These are phyloP conservation scores for Melanopsichium pennsylvanicum DNA, from an alignment of 1,284 basidiomycete genomes.

Conservation along the genomic window DNA sequence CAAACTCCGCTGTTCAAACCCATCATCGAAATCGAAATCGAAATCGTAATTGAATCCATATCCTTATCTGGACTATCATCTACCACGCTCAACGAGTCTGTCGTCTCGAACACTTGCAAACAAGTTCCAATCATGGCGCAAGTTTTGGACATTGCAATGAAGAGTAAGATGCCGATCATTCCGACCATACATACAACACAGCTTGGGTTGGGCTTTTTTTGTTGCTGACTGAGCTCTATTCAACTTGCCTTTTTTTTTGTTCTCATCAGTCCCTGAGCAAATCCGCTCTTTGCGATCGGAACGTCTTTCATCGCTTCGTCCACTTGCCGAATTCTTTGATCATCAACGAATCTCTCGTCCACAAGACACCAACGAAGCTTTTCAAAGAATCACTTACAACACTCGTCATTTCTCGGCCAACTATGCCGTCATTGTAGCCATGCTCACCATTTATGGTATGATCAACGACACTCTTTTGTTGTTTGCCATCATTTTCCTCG, in stretches of 20 bases:
- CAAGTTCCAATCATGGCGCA: slow-evolving; percentile 51
- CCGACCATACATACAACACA: no score
- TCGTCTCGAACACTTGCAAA: no score
- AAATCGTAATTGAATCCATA: no score
- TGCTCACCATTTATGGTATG: slow-evolving; percentile 89
- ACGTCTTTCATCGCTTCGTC: slow-evolving; percentile 80
- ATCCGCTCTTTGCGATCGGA: slow-evolving; percentile 72
- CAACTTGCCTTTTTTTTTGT: neutral
- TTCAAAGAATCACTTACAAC: slow-evolving; percentile 85
- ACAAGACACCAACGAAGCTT: slow-evolving; percentile 72
- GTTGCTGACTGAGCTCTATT: no score
- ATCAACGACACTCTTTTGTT: slow-evolving; percentile 83
- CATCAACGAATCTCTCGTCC: slow-evolving; percentile 81
- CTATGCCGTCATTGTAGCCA: slow-evolving; percentile 82
- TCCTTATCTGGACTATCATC: no score
- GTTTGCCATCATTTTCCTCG: slow-evolving; percentile 84
- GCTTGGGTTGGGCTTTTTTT: no score
- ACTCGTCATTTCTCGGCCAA: slow-evolving; percentile 73
- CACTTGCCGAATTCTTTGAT: slow-evolving; percentile 77
- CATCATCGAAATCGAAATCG: no score
- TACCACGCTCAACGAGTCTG: no score
- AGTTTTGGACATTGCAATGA: slow-evolving; percentile 50
- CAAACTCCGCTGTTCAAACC: no score
- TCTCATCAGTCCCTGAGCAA: slow-evolving; percentile 47
- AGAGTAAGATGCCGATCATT: no score